Percentiles rank a stretch among this genome's conserved stretches.
These are phyloP conservation scores for Chlamydomonas sp. DNA, from an alignment of 139 green algal genomes.

Conservation along the genomic window DNA sequence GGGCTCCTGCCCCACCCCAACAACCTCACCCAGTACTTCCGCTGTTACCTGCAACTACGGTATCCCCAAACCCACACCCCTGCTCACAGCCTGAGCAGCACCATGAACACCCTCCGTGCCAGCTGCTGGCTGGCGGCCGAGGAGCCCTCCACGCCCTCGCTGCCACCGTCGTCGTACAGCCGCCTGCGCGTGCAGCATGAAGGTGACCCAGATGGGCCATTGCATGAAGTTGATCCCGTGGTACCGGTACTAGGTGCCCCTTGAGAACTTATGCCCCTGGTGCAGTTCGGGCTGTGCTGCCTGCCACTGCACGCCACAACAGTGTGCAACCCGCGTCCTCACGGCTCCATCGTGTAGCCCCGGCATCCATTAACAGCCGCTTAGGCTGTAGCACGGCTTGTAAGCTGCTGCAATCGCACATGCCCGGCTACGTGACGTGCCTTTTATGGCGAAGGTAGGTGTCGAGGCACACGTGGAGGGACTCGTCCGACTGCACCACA, in stretches of 20 bases:
- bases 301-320: too few species aligned
- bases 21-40: not conserved
- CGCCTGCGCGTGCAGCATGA: not conserved
- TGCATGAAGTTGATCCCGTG: not conserved
- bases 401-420: not conserved
- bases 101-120: conserved; percentile 69
- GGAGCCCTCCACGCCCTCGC: conserved; percentile 37
- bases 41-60: too few species aligned
- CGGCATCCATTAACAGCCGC: too few species aligned
- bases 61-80: too few species aligned
- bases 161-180: conserved; percentile 1
- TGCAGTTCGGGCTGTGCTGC: too few species aligned
- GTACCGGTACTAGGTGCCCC: not conserved
- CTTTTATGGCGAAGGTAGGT: conserved; percentile 70
- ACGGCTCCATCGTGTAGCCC: too few species aligned
- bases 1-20: not conserved
- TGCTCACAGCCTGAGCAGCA: conserved; percentile 71
- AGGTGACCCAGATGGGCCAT: not conserved
- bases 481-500: conserved; percentile 47
- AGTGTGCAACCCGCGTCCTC: too few species aligned
- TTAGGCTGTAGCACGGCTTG: not conserved
- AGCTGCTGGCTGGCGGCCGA: conserved; percentile 57
- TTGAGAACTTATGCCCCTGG: too few species aligned
- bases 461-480: conserved; percentile 70
- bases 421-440: not conserved